Conservation (phyloP, 176 grass and related monocot genomes). For the Oryza rufipogon region DNA sequence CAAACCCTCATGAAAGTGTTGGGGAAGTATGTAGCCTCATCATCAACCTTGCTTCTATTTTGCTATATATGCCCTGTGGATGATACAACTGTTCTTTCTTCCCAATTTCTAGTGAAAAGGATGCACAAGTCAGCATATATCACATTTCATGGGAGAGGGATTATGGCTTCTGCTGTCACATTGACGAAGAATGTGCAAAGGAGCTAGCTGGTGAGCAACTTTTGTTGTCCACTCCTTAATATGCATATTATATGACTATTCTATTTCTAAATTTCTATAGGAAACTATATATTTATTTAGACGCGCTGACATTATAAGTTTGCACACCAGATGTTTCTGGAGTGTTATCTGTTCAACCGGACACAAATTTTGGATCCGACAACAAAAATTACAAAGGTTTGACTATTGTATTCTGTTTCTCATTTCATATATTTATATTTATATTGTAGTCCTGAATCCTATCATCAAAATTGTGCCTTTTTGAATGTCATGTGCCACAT, state of each 20-base stretch:
- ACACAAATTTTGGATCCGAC: slow-evolving; percentile 64
- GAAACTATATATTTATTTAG: slow-evolving; percentile 3
- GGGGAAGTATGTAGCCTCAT: slow-evolving; percentile 71
- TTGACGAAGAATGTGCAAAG: slow-evolving; percentile 63
- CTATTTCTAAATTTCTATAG: neutral
- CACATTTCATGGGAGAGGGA: slow-evolving; percentile 77
- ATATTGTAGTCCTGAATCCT: neutral
- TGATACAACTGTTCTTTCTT: slow-evolving; percentile 10
- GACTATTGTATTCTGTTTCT: slow-evolving; percentile 21
- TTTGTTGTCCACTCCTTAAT: slow-evolving; percentile 3
- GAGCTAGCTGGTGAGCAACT: slow-evolving; percentile 68
- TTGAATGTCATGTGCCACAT: neutral
- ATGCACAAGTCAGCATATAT: slow-evolving; percentile 93
- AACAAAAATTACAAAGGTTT: slow-evolving; percentile 74
- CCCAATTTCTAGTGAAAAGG: slow-evolving; percentile 66
- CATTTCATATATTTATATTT: slow-evolving; percentile 34
- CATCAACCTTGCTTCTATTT: slow-evolving; percentile 14
- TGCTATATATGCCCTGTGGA: neutral
- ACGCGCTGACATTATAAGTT: slow-evolving; percentile 24
- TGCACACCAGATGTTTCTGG: slow-evolving; percentile 64
- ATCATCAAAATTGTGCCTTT: neutral
- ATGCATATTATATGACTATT: neutral
- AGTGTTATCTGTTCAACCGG: slow-evolving; percentile 72
- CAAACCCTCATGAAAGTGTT: slow-evolving; percentile 73
- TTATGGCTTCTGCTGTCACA: slow-evolving; percentile 92